phyloP scores from a whole-genome alignment of 192 early-diverging fungal genomes.

The Cladochytrium replicatum region DNA sequence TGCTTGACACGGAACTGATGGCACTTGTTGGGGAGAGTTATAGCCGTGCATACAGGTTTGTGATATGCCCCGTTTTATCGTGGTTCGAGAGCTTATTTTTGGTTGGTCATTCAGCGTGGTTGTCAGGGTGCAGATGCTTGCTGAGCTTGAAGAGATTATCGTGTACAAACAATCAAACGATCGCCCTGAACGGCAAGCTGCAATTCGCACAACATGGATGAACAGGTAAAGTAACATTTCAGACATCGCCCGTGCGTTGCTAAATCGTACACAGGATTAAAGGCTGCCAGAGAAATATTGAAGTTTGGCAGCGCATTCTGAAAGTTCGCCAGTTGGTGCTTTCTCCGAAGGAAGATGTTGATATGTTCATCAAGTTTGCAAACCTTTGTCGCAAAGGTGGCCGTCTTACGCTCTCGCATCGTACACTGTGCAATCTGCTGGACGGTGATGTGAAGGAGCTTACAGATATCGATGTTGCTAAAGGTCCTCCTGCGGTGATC shows the following conservation, averaged over 20 bases:
- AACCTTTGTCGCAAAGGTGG: slow-evolving; percentile 87
- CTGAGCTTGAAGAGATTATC: slow-evolving; percentile 95
- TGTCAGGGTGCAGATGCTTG: slow-evolving; percentile 94
- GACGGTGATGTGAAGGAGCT: slow-evolving; percentile 46
- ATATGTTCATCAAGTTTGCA: slow-evolving; percentile 92
- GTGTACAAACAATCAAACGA: slow-evolving; percentile 75
- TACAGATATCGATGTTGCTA: slow-evolving; percentile 26
- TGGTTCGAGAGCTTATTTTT: slow-evolving; percentile 13
- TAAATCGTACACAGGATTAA: slow-evolving; percentile 43
- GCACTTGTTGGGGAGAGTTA: slow-evolving; percentile 89
- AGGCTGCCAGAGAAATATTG: slow-evolving; percentile 85
- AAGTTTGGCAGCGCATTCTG: slow-evolving; percentile 89
- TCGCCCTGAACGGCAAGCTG: slow-evolving; percentile 58
- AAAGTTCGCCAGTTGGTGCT: slow-evolving; percentile 81
- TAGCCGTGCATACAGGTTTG: slow-evolving; percentile 74
- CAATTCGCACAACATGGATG: slow-evolving; percentile 85
- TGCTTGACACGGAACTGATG: slow-evolving; percentile 75
- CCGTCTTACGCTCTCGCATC: slow-evolving; percentile 66
- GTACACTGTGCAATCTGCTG: slow-evolving; percentile 64
- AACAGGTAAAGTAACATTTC: slow-evolving; percentile 17
- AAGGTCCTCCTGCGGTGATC: slow-evolving; percentile 59
- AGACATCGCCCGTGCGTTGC: background rate
- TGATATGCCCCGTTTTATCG: background rate
- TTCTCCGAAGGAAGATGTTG: slow-evolving; percentile 84
- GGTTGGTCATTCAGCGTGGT: slow-evolving; percentile 37